These are phyloP conservation scores for Euphorbia lathyris DNA, from an alignment of 345 rosid genomes.

Conservation along the genomic window DNA sequence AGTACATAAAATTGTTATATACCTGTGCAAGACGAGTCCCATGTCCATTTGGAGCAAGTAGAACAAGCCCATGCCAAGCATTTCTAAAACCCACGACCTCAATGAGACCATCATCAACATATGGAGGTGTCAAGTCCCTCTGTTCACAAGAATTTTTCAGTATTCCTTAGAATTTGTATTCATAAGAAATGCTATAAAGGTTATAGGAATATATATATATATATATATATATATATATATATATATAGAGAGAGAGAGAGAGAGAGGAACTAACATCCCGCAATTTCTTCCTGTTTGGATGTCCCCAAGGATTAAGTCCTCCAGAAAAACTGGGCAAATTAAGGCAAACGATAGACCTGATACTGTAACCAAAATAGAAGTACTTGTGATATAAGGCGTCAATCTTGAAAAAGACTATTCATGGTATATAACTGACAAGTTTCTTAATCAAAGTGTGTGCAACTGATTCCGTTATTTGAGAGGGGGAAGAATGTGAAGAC, in stretches of 20 bases:
- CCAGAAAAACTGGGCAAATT: constrained; percentile 81
- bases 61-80: constrained; percentile 48
- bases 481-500: background rate
- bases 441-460: background rate
- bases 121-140: constrained; percentile 45
- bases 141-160: constrained; percentile 10
- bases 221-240: no score
- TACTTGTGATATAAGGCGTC: background rate
- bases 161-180: background rate
- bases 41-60: constrained; percentile 44
- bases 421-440: background rate
- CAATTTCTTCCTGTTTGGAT: constrained; percentile 44
- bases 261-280: constrained; percentile 37
- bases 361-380: constrained; percentile 39
- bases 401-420: background rate
- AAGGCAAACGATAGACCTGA: constrained; percentile 69
- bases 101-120: constrained; percentile 42
- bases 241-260: no score
- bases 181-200: background rate
- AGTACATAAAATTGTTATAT: constrained; percentile 1
- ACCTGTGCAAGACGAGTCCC: constrained; percentile 56
- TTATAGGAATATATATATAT: background rate
- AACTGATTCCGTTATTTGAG: no score
- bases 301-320: constrained; percentile 76
- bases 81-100: constrained; percentile 51